Conservation (phyloP, 805 yeast species). For the Deakozyma indianensis region DNA sequence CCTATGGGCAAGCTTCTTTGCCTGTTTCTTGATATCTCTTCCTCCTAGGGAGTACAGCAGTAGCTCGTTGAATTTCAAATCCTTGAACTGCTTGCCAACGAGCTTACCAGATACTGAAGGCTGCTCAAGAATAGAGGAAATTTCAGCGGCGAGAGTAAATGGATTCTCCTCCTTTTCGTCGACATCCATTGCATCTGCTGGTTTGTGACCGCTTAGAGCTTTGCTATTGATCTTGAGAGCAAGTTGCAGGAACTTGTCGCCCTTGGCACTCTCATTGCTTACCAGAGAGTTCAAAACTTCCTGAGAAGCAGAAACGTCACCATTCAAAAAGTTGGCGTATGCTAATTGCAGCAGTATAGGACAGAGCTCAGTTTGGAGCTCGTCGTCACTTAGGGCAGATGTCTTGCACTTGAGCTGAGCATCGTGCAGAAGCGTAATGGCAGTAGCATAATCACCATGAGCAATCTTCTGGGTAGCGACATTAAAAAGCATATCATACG, state of each 20-base stretch:
- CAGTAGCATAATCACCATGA: constrained; percentile 24
- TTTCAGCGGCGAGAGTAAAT: not conserved
- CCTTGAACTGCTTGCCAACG: constrained; percentile 18
- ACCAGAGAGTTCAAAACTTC: constrained; percentile 25
- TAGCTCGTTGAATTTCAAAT: constrained; percentile 27
- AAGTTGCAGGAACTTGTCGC: constrained; percentile 27
- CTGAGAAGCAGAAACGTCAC: constrained; percentile 24
- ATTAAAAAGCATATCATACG: constrained; percentile 51
- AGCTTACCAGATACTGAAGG: constrained; percentile 4
- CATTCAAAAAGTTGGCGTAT: constrained; percentile 30
- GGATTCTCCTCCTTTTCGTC: constrained; percentile 3
- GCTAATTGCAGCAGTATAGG: constrained; percentile 51
- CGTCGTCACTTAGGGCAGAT: constrained; percentile 30
- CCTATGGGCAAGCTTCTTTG: constrained; percentile 8
- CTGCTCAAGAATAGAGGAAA: not conserved
- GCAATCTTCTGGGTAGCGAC: constrained; percentile 36
- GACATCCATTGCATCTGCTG: not conserved
- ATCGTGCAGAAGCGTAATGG: constrained; percentile 30
- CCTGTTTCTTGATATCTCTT: constrained; percentile 10
- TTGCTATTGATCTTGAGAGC: constrained; percentile 31
- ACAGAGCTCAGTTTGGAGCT: constrained; percentile 33
- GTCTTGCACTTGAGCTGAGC: constrained; percentile 31
- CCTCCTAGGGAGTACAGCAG: constrained; percentile 26
- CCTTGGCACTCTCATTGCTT: constrained; percentile 14
- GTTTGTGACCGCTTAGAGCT: constrained; percentile 3